Base-by-base conservation (phyloP, 352 stramenopile species). In the Phytophthora pisi region DNA sequence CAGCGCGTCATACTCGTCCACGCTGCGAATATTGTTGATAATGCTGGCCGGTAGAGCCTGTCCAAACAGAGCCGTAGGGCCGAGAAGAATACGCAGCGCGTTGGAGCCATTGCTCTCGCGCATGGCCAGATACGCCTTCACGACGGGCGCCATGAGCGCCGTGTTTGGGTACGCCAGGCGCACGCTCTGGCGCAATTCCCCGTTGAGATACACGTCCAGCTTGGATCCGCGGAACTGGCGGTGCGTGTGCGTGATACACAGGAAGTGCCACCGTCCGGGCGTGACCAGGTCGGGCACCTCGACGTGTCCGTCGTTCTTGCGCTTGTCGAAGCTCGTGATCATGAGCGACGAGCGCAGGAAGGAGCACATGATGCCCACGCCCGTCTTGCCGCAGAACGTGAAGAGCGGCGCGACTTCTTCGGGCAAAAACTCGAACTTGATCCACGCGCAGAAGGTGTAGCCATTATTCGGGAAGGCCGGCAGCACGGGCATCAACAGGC, bases 401-500 rank as follows among this genome's bases (percentile, higher is more conserved):
- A 93, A 95, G 23, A 95, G 70, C 18, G 87, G 87, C 30, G 87
- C 83, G 13, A 84, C 78, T 31, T 86, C 77, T 43, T 93, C 84
- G 0, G 86, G 86, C 9, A 93, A 57, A 42, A 75, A 79, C 66
- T 95, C 87, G 47, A 95, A 91, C 54, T 93, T 93, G 58, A 95
- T 89, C 87, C 87, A 95, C 3, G 84, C 81, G 63, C 85, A 93
- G 43, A 95, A 93, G 0, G 87, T 95, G 71, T 95, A 93, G 24
- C 85, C 87, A n/a, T 88, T 89, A 38, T 74, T 88, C 5, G 87
- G 87, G 52, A 95, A 95, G 1, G 78, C 72, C 43, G 91, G 85
- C 18, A 93, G 66, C 28, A 90, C 77, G 0, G 85, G 84, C 52
- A 95, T 61, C 2, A 92, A 60, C 1, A 95, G 72, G 0, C 87